phyloP scores from a whole-genome alignment of 768 basidiomycete species.

The Boletus edulis region DNA sequence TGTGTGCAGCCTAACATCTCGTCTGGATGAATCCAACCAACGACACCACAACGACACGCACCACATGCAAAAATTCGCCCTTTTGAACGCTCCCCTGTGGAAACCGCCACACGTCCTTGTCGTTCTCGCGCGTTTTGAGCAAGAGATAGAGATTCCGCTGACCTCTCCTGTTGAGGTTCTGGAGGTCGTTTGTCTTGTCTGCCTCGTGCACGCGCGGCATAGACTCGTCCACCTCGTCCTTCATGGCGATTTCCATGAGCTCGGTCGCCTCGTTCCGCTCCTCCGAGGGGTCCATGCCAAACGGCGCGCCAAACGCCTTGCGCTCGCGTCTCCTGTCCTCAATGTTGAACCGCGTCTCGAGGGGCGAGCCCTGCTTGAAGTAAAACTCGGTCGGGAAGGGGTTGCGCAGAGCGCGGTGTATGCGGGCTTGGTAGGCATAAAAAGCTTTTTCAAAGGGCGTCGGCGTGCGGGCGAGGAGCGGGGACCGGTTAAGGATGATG shows the following conservation, averaged over 20 bases:
- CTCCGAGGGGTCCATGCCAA: slow-evolving; percentile 43
- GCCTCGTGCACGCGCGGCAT: slow-evolving; percentile 60
- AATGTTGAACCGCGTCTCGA: slow-evolving; percentile 75
- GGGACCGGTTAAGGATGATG: slow-evolving; percentile 77
- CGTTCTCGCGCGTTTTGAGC: slow-evolving; percentile 48
- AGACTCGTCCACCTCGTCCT: slow-evolving; percentile 60
- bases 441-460: slow-evolving; percentile 77
- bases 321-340: slow-evolving; percentile 74
- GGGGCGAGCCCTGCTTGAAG: slow-evolving; percentile 87
- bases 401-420: slow-evolving; percentile 82
- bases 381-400: slow-evolving; percentile 90
- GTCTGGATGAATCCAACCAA: neutral
- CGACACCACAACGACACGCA: slow-evolving; percentile 28
- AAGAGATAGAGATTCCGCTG: slow-evolving; percentile 90
- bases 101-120: slow-evolving; percentile 72
- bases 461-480: slow-evolving; percentile 68
- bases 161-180: slow-evolving; percentile 77
- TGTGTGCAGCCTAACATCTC: slow-evolving; percentile 60
- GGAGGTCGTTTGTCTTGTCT: slow-evolving; percentile 58
- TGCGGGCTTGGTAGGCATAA: slow-evolving; percentile 78
- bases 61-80: slow-evolving; percentile 77
- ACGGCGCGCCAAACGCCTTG: slow-evolving; percentile 67
- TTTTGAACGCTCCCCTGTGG: slow-evolving; percentile 64
- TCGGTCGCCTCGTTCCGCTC: slow-evolving; percentile 47
- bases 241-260: slow-evolving; percentile 56